Evolutionary conservation across 768 basidiomycete genomes (phyloP).

Genomic region (Tubosaeta sp.): DNA sequence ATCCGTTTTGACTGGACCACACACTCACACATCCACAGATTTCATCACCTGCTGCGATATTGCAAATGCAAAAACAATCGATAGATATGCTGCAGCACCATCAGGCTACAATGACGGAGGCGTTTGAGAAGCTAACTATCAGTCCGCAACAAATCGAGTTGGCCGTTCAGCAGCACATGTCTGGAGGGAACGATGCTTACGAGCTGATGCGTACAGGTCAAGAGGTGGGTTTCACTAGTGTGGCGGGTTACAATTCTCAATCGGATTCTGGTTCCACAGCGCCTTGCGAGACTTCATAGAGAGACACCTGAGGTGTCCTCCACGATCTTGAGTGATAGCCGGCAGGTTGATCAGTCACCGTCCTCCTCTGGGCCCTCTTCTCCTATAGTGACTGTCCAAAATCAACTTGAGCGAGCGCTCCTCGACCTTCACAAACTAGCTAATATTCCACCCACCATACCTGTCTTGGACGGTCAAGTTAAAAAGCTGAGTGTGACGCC

Average conservation of each 20-base stretch:
- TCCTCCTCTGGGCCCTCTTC: slow-evolving; percentile 18
- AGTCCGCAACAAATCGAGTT: slow-evolving; percentile 34
- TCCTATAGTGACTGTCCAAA: slow-evolving; percentile 24
- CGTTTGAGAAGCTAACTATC: slow-evolving; percentile 39
- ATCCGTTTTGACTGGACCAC: not conserved
- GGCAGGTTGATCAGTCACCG: slow-evolving; percentile 22
- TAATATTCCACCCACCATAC: slow-evolving; percentile 50
- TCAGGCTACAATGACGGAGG: slow-evolving; percentile 33
- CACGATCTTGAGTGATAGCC: slow-evolving; percentile 18
- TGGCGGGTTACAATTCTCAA: not conserved
- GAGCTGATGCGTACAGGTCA: slow-evolving; percentile 53
- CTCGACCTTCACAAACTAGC: slow-evolving; percentile 46
- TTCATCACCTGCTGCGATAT: slow-evolving; percentile 15
- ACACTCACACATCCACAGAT: slow-evolving; percentile 16
- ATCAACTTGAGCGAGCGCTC: slow-evolving; percentile 44
- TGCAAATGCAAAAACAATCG: slow-evolving; percentile 29
- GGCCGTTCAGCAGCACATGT: slow-evolving; percentile 37
- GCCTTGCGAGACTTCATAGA: slow-evolving; percentile 16
- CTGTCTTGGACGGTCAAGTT: slow-evolving; percentile 51
- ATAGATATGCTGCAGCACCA: slow-evolving; percentile 26
- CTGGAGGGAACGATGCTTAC: slow-evolving; percentile 40
- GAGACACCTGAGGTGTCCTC: not conserved
- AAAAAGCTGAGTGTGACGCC: slow-evolving; percentile 32
- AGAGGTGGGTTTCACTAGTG: slow-evolving; percentile 29
- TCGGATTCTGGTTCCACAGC: slow-evolving; percentile 10